Base-by-base conservation (phyloP, 106 monocot genomes). In the Narthecium ossifragum region DNA sequence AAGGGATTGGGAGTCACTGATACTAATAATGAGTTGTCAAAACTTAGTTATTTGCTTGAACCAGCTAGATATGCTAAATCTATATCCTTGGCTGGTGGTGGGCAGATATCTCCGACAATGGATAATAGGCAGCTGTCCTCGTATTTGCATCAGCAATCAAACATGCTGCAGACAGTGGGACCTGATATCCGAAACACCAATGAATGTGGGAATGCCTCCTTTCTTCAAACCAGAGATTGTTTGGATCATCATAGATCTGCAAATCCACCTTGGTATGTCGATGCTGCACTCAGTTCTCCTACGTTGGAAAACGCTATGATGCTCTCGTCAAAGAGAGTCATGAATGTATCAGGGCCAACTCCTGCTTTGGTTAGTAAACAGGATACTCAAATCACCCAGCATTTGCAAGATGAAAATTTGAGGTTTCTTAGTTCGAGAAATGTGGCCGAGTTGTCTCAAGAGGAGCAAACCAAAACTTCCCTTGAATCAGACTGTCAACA, bases 351-450 rank as follows among this genome's bases (percentile, higher is more conserved):
- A 47, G 69, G 58, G 57, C 31, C 34, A 67, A 36, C 13, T 33
- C 66, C 69, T 47, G 49, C 48, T 39, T 51, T 53, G 17, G 34
- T 57, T 59, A 70, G 62, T 36, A 64, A 49, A 30, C 53, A 55
- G 34, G 34, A 11, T 22, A 26, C 43, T 51, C 24, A 68, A 48
- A 49, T 31, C 30, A 21, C 11, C 29, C 53, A 75, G 18, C 49
- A 76, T 64, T 56, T 61, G 46, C 34, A 45, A 46, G 67, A 76
- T 72, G 78, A 54, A 39, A 69, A 60, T 38, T 45, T 65, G 34
- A 66, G 51, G 53, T 22, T 32, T 43, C 28, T 39, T 46, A 24
- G 74, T 46, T 62, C 51, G 58, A 71, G 62, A 47, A 60, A 64
- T 36, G 47, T 53, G 18, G 47, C 45, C 34, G 65, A 67, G 5